Percentiles rank a stretch among this genome's conserved stretches.
Conservation (phyloP, 148 eudicot species). For the Cornus kousa region DNA sequence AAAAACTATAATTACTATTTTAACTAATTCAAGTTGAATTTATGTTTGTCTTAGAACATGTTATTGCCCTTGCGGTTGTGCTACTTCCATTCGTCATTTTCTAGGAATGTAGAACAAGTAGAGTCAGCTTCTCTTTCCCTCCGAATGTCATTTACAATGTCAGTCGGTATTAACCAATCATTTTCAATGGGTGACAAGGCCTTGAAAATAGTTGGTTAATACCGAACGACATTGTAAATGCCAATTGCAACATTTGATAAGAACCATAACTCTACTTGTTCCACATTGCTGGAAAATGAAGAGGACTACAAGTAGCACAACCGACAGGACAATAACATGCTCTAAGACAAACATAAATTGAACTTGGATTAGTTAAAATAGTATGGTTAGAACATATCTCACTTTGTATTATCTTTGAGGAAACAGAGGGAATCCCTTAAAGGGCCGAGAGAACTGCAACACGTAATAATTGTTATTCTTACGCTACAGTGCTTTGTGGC, state of each 20-base stretch:
- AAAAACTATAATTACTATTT: too few species aligned
- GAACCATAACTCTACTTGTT: constrained; percentile 33
- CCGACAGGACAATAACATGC: constrained; percentile 23
- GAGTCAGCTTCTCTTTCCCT: constrained; percentile 35
- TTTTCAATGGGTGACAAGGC: constrained; percentile 26
- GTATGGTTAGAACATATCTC: not conserved
- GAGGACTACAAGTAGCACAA: constrained; percentile 25
- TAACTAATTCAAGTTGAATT: not conserved
- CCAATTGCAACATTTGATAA: constrained; percentile 22
- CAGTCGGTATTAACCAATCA: constrained; percentile 28
- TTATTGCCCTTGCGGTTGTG: constrained; percentile 23
- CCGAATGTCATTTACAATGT: constrained; percentile 33
- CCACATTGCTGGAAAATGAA: constrained; percentile 35
- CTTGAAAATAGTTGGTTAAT: constrained; percentile 13
- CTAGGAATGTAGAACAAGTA: constrained; percentile 35
- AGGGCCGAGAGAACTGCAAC: constrained; percentile 36
- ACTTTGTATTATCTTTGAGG: constrained; percentile 31
- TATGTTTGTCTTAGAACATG: constrained; percentile 14
- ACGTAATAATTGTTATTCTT: not conserved
- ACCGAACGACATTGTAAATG: constrained; percentile 21
- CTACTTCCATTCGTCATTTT: constrained; percentile 30
- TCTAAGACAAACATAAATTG: constrained; percentile 11
- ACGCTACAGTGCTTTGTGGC: too few species aligned
- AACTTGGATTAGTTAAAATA: not conserved
- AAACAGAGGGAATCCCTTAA: constrained; percentile 30